Evolutionary conservation across 768 basidiomycete genomes (phyloP), one percentile per base, ranked within the genome.

Genomic region (Cystofilobasidium bisporidii): DNA sequence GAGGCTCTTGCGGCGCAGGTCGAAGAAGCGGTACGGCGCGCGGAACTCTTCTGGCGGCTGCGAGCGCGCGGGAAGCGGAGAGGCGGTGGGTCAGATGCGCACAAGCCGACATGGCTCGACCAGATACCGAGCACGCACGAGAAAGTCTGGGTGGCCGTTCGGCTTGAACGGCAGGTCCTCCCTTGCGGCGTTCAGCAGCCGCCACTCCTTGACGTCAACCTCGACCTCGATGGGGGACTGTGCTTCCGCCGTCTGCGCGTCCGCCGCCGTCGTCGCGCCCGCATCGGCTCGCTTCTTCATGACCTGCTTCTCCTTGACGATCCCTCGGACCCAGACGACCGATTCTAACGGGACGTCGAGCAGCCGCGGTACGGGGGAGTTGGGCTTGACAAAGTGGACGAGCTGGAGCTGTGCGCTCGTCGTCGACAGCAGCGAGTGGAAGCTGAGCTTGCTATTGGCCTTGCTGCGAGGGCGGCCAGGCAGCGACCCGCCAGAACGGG

Each of bases 11-110:
- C 92, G 83, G 33, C 93, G 85, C 48, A 97, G 83, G 80, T 97
- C 93, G 50, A 96, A 83, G 80, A 89, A 86, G 64, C 93, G 87
- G 77, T 88, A 87, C 72, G 85, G 85, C 65, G 88, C 83, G 68
- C 93, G 84, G 40, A 93, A 77, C 69, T 92, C 88, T 74, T 94
- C 91, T 73, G 87, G 89, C 65, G 88, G 84, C 90, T 91, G 58
- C 33, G 15, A 22, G 22, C 30, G 20, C 8, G 33, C 22, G n/a
- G n/a, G n/a, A n/a, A n/a, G n/a, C n/a, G n/a, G n/a, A n/a, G n/a
- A n/a, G n/a, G n/a, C n/a, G n/a, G n/a, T n/a, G n/a, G n/a, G n/a
- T n/a, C n/a, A n/a, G n/a, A n/a, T n/a, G n/a, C n/a, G n/a, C n/a
- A n/a, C n/a, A n/a, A n/a, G n/a, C n/a, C n/a, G n/a, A n/a, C n/a